Conservation (phyloP, 352 stramenopile genomes). For the Thraustotheca clavata region DNA sequence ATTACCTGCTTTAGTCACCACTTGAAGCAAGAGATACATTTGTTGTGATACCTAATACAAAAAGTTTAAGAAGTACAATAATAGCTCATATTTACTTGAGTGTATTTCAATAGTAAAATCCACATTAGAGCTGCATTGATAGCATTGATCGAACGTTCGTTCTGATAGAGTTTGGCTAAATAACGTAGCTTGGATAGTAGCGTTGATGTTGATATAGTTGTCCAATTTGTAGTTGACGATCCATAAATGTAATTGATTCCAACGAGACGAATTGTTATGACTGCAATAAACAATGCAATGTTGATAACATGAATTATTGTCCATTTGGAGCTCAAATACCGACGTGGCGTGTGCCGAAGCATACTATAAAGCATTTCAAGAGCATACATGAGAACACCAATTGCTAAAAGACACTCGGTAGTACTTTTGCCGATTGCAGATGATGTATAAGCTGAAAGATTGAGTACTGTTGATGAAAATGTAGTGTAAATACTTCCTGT, state of each 20-base stretch:
- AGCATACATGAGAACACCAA: constrained; percentile 28
- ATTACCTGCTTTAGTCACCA: constrained; percentile 35
- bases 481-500: constrained; percentile 42
- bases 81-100: constrained; percentile 23
- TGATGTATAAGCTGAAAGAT: constrained; percentile 47
- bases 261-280: constrained; percentile 47
- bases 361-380: constrained; percentile 28
- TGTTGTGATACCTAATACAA: constrained; percentile 35
- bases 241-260: constrained; percentile 47
- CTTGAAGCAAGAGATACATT: constrained; percentile 47
- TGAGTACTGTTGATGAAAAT: constrained; percentile 37
- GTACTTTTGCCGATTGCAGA: constrained; percentile 28
- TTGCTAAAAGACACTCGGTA: constrained; percentile 43
- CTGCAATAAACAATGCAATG: constrained; percentile 35
- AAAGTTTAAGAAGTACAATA: neutral
- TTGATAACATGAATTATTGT: constrained; percentile 24
- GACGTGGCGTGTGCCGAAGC: constrained; percentile 29
- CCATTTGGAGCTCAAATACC: constrained; percentile 24
- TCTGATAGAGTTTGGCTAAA: constrained; percentile 31
- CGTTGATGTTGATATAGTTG: constrained; percentile 18
- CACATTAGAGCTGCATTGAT: constrained; percentile 47
- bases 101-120: constrained; percentile 62
- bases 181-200: constrained; percentile 35
- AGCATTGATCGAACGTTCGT: constrained; percentile 35
- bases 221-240: constrained; percentile 33